Conservation (phyloP, 306 rosid species). For the Astragalus glycyphyllos region DNA sequence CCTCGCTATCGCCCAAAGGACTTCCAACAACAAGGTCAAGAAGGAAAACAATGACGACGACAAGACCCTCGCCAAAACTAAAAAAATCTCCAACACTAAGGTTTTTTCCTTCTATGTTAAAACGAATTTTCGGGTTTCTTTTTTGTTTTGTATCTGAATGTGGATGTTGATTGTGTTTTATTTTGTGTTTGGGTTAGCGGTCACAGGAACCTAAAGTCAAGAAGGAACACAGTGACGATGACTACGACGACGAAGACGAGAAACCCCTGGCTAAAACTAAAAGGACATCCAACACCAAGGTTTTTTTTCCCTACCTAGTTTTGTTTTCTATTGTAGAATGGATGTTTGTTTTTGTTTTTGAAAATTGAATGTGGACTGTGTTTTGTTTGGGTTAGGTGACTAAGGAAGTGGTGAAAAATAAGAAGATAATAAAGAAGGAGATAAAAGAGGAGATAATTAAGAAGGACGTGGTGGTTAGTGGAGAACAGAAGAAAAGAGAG, state of each 20-base stretch:
- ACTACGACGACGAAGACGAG: conserved; percentile 37
- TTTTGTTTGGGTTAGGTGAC: conserved; percentile 31
- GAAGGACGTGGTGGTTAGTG: neutral
- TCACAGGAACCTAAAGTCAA: conserved; percentile 35
- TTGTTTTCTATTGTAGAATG: neutral
- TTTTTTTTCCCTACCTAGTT: neutral
- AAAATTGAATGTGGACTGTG: neutral
- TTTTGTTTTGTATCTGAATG: no score
- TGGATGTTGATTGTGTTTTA: no score
- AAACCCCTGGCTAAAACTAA: no score
- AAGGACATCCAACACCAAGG: conserved; percentile 50
- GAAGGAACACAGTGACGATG: conserved; percentile 48
- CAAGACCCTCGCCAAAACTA: no score
- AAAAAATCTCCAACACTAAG: no score
- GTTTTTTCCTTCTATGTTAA: no score
- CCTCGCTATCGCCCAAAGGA: no score
- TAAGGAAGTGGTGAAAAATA: conserved; percentile 57
- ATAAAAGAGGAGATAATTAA: conserved; percentile 1
- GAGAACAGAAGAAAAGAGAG: conserved; percentile 54
- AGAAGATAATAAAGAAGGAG: conserved; percentile 41
- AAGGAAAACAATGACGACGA: no score
- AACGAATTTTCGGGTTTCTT: no score
- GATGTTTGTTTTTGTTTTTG: conserved; percentile 8
- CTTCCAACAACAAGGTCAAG: no score
- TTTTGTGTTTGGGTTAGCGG: no score